phyloP scores from a whole-genome alignment of 1,284 basidiomycete genomes.

The Ganoderma boninense region DNA sequence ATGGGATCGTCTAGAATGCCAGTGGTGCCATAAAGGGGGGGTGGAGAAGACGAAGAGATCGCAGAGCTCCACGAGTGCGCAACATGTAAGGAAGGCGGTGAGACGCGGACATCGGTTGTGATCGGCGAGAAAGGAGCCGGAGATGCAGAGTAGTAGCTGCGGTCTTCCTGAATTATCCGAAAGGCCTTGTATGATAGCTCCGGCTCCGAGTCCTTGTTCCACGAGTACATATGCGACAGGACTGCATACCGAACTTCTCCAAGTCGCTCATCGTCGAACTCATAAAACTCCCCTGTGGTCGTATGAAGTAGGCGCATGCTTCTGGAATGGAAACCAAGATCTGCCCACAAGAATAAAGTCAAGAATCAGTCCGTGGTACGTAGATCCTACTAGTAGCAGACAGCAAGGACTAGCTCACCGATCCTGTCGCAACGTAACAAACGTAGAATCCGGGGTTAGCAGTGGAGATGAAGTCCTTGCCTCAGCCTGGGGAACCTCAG shows the following conservation, averaged over 20 bases:
- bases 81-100: not conserved
- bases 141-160: not conserved
- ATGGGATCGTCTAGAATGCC: not conserved
- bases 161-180: not conserved
- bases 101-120: not conserved
- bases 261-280: not conserved
- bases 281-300: not conserved
- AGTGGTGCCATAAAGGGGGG: not conserved
- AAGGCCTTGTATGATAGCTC: slow-evolving; percentile 1
- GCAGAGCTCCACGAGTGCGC: not conserved
- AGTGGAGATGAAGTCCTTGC: not conserved
- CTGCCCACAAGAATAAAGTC: not conserved
- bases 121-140: not conserved
- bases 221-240: not conserved
- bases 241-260: not conserved
- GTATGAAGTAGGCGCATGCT: not conserved
- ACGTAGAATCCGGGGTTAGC: not conserved
- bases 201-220: not conserved
- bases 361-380: not conserved
- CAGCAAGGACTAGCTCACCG: not conserved
- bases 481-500: not conserved
- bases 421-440: not conserved
- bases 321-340: not conserved
- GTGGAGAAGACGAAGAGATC: not conserved
- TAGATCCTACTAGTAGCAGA: not conserved